Base-by-base conservation (phyloP, 805 yeast genomes). In the Komagataella ulmi region DNA sequence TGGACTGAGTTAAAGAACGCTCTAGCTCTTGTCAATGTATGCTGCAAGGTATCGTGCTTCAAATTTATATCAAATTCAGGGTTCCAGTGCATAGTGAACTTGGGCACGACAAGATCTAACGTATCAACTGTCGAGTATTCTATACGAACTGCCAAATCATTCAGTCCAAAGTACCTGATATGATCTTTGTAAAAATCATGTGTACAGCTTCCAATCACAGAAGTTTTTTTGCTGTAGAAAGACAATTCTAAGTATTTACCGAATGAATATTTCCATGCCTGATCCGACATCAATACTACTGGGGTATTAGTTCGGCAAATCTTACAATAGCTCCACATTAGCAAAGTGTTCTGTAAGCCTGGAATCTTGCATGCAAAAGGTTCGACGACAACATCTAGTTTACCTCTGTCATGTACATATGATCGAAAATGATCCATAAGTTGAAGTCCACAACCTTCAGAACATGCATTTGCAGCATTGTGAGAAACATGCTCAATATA, bases 311-410 rank as follows among this genome's bases (percentile, higher is more conserved):
- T 76, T 12, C 81, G 77, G 64, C 99, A 93, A 49, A 72, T 74
- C 53, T 84, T 86, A 64, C 99, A 93, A 57, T 76, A 81, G 62
- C 95, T 86, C 99, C 99, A 93, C 71, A 90, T 84, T 51, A 89
- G 68, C 46, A 95, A 80, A 10, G 82, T 80, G 61, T 84, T 77
- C 54, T 80, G 80, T 46, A 79, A 61, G 2, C 83, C 84, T 1
- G 85, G 81, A 2, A 80, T 61, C 14, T 76, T 70, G 24, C 81
- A 74, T 21, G 77, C 74, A 46, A 74, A 71, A 52, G 71, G 73
- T 60, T 88, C 96, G 19, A 88, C 75, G 14, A 80, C 73, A 44
- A 90, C 82, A 59, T 85, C 95, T 12, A 93, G 75, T 54, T 87
- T 83, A 1, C 91, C 95, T 46, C 76, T 70, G 0, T 96, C 96